phyloP scores from a whole-genome alignment of 768 basidiomycete species.

The Phlebiopsis flavidoalba region DNA sequence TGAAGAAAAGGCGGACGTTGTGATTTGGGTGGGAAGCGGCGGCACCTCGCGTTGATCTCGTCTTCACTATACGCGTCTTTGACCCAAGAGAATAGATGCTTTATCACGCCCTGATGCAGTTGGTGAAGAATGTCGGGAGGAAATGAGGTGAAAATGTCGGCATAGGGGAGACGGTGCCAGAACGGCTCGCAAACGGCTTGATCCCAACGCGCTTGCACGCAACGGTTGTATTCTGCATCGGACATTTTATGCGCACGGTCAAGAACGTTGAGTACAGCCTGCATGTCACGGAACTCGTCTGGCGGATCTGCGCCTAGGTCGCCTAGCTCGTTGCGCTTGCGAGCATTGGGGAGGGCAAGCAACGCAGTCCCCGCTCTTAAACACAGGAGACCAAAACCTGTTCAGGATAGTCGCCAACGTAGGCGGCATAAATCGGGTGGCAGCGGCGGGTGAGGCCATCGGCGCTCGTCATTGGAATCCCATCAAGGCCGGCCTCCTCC shows the following conservation, averaged over 20 bases:
- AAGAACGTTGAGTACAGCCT: too few species aligned
- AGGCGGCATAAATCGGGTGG: constrained; percentile 35
- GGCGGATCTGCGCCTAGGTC: too few species aligned
- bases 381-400: constrained; percentile 33
- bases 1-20: constrained; percentile 35
- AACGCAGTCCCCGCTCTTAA: too few species aligned
- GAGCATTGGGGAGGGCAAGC: too few species aligned
- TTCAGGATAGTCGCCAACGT: constrained; percentile 39
- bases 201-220: too few species aligned
- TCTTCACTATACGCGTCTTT: constrained; percentile 16
- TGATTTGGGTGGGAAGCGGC: constrained; percentile 23
- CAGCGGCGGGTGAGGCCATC: constrained; percentile 28
- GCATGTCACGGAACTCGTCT: too few species aligned
- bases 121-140: constrained; percentile 4
- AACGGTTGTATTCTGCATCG: too few species aligned
- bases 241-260: too few species aligned
- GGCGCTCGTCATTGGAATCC: constrained; percentile 30
- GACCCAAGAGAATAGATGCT: constrained; percentile 2
- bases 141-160: background rate
- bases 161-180: constrained; percentile 1
- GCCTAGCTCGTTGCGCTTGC: too few species aligned
- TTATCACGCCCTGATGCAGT: constrained; percentile 7
- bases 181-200: background rate
- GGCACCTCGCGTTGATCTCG: constrained; percentile 31
- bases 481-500: constrained; percentile 22